phyloP scores from a whole-genome alignment of 805 yeast species.

The Metschnikowia reukaufii region DNA sequence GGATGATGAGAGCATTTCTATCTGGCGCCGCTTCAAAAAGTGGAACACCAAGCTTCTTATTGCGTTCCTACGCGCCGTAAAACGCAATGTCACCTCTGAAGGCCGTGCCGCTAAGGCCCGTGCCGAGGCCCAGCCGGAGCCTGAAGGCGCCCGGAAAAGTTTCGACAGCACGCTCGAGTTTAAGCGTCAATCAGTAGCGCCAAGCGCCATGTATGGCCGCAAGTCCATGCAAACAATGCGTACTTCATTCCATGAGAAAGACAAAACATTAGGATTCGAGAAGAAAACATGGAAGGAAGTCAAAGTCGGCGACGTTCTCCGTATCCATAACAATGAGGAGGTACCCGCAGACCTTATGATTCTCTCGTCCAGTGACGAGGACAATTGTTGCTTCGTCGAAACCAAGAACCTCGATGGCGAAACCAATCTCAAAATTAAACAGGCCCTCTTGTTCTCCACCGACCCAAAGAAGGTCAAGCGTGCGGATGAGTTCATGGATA shows the following conservation, averaged over 20 bases:
- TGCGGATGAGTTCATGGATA: constrained; percentile 38
- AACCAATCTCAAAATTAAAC: constrained; percentile 66
- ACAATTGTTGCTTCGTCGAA: constrained; percentile 72
- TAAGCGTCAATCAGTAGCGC: constrained; percentile 9
- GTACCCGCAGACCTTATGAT: constrained; percentile 74
- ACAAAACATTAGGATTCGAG: constrained; percentile 27
- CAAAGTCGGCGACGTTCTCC: constrained; percentile 68
- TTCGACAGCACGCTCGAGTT: constrained; percentile 30
- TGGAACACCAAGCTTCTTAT: constrained; percentile 33
- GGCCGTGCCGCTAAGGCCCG: constrained; percentile 36
- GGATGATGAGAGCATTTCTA: constrained; percentile 59
- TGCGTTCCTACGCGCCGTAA: constrained; percentile 26
- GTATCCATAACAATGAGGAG: constrained; percentile 73
- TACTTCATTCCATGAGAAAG: constrained; percentile 10
- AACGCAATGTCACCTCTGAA: constrained; percentile 33
- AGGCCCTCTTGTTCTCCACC: constrained; percentile 63
- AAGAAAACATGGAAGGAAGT: constrained; percentile 60
- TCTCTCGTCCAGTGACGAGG: constrained; percentile 64
- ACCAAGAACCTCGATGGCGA: constrained; percentile 86
- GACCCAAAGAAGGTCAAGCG: constrained; percentile 41
- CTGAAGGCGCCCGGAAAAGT: constrained; percentile 24
- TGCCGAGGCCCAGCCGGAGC: constrained; percentile 6
- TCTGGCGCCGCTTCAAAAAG: constrained; percentile 73
- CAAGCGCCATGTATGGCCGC: constrained; percentile 11
- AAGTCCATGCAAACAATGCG: constrained; percentile 19